Evolutionary conservation across 306 rosid species (phyloP).

Genomic region (Boehmeria nivea): DNA sequence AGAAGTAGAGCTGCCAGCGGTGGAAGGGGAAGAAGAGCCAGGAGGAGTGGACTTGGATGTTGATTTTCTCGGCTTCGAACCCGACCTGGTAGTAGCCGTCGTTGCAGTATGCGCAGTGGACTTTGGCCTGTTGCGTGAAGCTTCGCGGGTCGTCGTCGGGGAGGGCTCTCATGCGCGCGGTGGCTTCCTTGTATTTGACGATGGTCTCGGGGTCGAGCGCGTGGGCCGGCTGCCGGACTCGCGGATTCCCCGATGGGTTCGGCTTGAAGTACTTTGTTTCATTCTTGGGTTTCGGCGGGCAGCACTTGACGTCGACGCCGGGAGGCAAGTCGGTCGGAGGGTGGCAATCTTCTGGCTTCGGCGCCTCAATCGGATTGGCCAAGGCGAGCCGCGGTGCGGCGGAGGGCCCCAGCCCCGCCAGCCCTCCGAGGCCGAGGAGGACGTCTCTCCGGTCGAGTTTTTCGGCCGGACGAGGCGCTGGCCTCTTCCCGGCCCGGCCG

Average conservation of each 20-base stretch:
- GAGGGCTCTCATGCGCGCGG: slow-evolving; percentile 56
- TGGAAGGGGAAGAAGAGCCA: slow-evolving; percentile 89
- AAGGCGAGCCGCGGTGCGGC: slow-evolving; percentile 45
- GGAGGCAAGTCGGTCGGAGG: slow-evolving; percentile 35
- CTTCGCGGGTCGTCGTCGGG: slow-evolving; percentile 62
- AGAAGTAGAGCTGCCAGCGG: slow-evolving; percentile 63
- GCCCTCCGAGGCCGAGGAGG: too few relatives aligned
- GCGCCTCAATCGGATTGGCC: slow-evolving; percentile 49
- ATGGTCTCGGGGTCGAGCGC: slow-evolving; percentile 35
- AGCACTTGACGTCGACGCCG: slow-evolving; percentile 38
- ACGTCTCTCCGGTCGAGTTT: too few relatives aligned
- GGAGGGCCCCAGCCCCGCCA: too few relatives aligned
- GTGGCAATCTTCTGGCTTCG: slow-evolving; percentile 41
- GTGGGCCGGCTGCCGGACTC: slow-evolving; percentile 59
- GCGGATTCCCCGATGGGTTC: slow-evolving; percentile 17
- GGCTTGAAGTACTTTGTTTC: slow-evolving; percentile 47
- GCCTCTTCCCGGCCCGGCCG: background rate
- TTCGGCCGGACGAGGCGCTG: too few relatives aligned
- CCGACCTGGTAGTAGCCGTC: slow-evolving; percentile 62
- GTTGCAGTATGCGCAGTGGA: slow-evolving; percentile 81
- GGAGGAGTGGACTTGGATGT: slow-evolving; percentile 60
- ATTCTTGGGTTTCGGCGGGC: slow-evolving; percentile 50
- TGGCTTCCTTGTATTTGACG: slow-evolving; percentile 45
- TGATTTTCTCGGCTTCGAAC: slow-evolving; percentile 44
- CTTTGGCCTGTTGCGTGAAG: slow-evolving; percentile 58